Percentiles rank a stretch among this genome's conserved stretches.
Conservation (phyloP, 192 early-diverging fungal species). For the Coemansia sp. region DNA sequence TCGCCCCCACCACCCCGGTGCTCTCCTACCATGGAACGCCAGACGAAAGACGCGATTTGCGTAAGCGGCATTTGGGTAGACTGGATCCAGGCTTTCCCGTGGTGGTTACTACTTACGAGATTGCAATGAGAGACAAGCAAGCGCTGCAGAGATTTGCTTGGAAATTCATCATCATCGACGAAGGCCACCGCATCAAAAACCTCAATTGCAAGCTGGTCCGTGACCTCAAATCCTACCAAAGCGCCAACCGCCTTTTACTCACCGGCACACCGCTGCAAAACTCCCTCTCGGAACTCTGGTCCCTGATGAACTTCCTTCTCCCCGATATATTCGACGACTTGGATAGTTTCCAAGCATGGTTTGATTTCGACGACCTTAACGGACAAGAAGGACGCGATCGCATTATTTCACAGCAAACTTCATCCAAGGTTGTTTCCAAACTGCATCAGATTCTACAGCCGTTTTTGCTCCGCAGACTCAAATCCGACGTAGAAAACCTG, state of each 20-base stretch:
- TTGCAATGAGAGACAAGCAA: slow-evolving; percentile 79
- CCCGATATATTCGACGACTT: slow-evolving; percentile 94
- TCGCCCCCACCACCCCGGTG: slow-evolving; percentile 75
- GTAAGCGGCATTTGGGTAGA: slow-evolving; percentile 65
- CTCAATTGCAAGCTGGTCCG: slow-evolving; percentile 84
- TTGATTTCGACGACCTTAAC: slow-evolving; percentile 75
- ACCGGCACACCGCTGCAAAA: slow-evolving; percentile 96
- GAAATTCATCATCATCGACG: slow-evolving; percentile 93
- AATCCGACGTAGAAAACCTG: slow-evolving; percentile 79
- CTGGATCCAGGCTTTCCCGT: slow-evolving; percentile 72
- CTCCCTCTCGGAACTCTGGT: slow-evolving; percentile 92
- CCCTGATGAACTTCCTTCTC: slow-evolving; percentile 89
- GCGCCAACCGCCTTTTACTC: slow-evolving; percentile 83
- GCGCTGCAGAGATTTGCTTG: slow-evolving; percentile 69
- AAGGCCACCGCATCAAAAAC: slow-evolving; percentile 98
- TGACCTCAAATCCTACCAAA: slow-evolving; percentile 81
- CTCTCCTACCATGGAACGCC: slow-evolving; percentile 82
- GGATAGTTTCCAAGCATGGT: slow-evolving; percentile 84
- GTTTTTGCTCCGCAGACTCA: slow-evolving; percentile 60
- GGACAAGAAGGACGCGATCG: slow-evolving; percentile 62
- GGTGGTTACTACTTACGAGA: slow-evolving; percentile 90
- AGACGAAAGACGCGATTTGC: slow-evolving; percentile 68
- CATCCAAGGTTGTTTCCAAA: slow-evolving; percentile 69
- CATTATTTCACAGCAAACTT: slow-evolving; percentile 66
- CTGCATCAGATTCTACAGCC: slow-evolving; percentile 87